Conservation (phyloP, 148 eudicot species). For the Rheum nobile region DNA sequence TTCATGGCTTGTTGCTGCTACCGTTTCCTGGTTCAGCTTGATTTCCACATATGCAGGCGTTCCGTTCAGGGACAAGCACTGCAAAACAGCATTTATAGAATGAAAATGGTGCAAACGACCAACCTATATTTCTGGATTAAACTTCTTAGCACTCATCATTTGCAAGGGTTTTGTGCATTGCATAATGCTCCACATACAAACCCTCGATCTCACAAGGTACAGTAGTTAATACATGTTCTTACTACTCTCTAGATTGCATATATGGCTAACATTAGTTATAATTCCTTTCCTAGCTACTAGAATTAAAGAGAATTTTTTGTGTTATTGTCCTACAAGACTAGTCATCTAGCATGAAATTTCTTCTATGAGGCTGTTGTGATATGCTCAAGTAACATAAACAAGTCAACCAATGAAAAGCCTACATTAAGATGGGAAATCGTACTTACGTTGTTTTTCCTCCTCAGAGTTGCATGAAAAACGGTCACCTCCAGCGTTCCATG, state of each 20-base stretch:
- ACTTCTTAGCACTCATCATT: too few species aligned
- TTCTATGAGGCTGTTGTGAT: background rate
- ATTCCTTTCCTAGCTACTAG: too few species aligned
- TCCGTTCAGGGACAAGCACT: slow-evolving; percentile 50
- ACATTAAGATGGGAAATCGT: background rate
- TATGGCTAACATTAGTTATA: too few species aligned
- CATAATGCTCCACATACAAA: too few species aligned
- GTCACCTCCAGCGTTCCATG: slow-evolving; percentile 90
- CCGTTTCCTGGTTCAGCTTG: slow-evolving; percentile 50
- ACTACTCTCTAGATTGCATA: too few species aligned
- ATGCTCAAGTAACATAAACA: background rate
- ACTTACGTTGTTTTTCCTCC: slow-evolving; percentile 39
- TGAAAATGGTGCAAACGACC: too few species aligned
- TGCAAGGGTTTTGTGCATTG: too few species aligned
- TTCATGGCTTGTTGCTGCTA: slow-evolving; percentile 58
- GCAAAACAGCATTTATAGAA: too few species aligned
- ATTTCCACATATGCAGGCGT: slow-evolving; percentile 61
- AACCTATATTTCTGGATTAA: too few species aligned
- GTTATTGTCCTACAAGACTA: background rate
- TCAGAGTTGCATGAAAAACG: slow-evolving; percentile 61
- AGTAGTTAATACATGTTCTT: too few species aligned
- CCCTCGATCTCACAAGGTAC: too few species aligned
- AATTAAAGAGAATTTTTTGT: too few species aligned
- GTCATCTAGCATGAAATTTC: background rate
- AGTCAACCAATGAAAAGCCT: background rate